Conservation (phyloP, 2,329 filamentous ascomycete genomes). For the Cercospora canescens region DNA sequence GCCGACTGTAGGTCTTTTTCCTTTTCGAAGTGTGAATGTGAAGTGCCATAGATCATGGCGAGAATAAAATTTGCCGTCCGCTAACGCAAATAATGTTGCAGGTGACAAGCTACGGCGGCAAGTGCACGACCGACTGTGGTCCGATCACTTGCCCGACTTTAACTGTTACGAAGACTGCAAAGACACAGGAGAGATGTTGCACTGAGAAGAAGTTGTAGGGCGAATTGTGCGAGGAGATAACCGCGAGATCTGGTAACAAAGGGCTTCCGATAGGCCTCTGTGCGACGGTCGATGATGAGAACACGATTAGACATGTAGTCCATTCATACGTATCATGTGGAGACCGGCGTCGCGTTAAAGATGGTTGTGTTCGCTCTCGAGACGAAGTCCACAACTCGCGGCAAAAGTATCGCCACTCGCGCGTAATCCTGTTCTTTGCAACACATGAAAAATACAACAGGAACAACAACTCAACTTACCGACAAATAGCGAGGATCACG, state of each 20-base stretch:
- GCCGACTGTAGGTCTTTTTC: constrained; percentile 6
- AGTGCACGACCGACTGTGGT: constrained; percentile 15
- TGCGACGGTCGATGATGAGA: neutral
- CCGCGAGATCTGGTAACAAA: no score
- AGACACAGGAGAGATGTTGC: constrained; percentile 9
- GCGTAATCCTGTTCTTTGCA: neutral
- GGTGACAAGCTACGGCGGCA: constrained; percentile 5
- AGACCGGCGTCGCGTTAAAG: neutral
- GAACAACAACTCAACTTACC: neutral
- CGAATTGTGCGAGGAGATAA: no score
- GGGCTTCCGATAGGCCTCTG: neutral
- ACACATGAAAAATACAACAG: neutral
- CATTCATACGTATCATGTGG: neutral
- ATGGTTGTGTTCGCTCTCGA: neutral
- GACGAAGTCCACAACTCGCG: neutral
- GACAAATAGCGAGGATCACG: neutral
- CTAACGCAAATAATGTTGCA: neutral
- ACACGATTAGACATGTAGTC: neutral
- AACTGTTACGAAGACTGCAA: constrained; percentile 10
- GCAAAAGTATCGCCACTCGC: neutral
- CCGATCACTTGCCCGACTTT: constrained; percentile 18
- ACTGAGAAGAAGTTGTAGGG: neutral
- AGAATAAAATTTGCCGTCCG: no score
- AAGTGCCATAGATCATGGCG: neutral
- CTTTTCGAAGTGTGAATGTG: neutral